Evolutionary conservation across 2,329 filamentous ascomycete genomes (phyloP), one percentile per base, ranked within the genome.

Genomic region (Trichophyton equinum): DNA sequence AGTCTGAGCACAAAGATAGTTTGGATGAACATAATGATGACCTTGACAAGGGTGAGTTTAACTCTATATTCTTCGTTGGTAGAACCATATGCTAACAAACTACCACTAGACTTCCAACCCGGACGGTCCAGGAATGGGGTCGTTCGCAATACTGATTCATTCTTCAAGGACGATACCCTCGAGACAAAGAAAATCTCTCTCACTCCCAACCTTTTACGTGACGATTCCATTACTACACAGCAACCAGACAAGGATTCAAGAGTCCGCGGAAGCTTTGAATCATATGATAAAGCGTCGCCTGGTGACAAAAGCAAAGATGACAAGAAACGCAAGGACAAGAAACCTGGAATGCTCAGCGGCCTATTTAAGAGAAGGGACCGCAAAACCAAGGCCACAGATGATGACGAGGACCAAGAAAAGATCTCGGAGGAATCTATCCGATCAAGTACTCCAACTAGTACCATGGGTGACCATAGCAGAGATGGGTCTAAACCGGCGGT

Each of bases 181-280:
- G 94, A 97, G 74, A 96, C 94, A 2, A 91, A 95, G 74, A 97
- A 97, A 77, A 97, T 99, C 66, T 95, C 91, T 0, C 82, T 99
- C 51, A 99, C 94, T 2, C 94, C 94, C 1, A 95, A 95, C 67
- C 76, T 99, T 59, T 78, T 97, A 46, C 85, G 92, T 47, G 92
- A 97, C 66, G 91, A 96, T 65, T 77, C 78, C 9, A 73, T 65
- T 62, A 67, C 62, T 55, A 67, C 61, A 20, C 57, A 60, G n/a
- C 61, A 68, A 27, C 62, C 67, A 11, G 68, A 67, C 57, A 76
- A 71, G 71, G 76, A 77, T 66, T 74, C 76, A 69, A 61, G 67
- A 63, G 1, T 42, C 40, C 46, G 46, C 5, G 78, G 82, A 72
- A 92, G 89, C 70, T 77, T 95, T 53, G 91, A 96, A 64, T 85